phyloP scores from a whole-genome alignment of 2,329 filamentous ascomycete species.

The Zasmidium angulare region DNA sequence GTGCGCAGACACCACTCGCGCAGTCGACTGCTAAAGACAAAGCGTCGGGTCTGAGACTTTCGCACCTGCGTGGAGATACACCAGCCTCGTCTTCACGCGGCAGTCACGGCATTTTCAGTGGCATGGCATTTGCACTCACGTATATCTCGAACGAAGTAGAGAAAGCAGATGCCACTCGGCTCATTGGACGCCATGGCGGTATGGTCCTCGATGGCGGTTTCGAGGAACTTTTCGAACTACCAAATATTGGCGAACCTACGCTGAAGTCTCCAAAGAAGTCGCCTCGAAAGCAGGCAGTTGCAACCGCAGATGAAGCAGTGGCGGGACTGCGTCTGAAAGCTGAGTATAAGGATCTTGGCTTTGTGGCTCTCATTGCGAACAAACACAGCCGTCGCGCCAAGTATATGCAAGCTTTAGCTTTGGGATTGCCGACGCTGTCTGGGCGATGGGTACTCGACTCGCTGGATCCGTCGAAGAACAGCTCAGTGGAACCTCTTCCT shows the following conservation, averaged over 20 bases:
- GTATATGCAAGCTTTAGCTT: conserved; percentile 89
- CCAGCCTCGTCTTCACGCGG: conserved; percentile 22
- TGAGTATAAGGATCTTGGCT: conserved; percentile 60
- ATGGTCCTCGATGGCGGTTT: conserved; percentile 72
- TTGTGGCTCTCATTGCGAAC: conserved; percentile 83
- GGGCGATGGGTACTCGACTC: conserved; percentile 79
- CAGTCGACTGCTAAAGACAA: conserved; percentile 16
- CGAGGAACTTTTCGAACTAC: conserved; percentile 70
- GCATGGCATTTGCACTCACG: conserved; percentile 87
- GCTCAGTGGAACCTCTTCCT: conserved; percentile 61
- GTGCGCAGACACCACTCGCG: conserved; percentile 18
- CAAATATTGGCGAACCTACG: conserved; percentile 32
- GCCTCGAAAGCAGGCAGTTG: conserved; percentile 18
- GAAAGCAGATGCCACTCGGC: conserved; percentile 57
- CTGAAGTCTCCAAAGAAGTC: conserved; percentile 19
- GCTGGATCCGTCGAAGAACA: conserved; percentile 40
- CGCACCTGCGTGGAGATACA: conserved; percentile 29
- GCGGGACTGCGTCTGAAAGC: conserved; percentile 48
- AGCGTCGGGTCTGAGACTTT: conserved; percentile 8
- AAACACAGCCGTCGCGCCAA: conserved; percentile 83
- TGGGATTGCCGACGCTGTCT: conserved; percentile 83
- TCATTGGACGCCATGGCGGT: conserved; percentile 72
- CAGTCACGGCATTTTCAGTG: conserved; percentile 59
- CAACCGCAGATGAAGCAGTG: conserved; percentile 9
- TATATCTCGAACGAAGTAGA: conserved; percentile 60